These are phyloP conservation scores for Spatholobus suberectus DNA, from an alignment of 306 rosid species.

Conservation along the genomic window DNA sequence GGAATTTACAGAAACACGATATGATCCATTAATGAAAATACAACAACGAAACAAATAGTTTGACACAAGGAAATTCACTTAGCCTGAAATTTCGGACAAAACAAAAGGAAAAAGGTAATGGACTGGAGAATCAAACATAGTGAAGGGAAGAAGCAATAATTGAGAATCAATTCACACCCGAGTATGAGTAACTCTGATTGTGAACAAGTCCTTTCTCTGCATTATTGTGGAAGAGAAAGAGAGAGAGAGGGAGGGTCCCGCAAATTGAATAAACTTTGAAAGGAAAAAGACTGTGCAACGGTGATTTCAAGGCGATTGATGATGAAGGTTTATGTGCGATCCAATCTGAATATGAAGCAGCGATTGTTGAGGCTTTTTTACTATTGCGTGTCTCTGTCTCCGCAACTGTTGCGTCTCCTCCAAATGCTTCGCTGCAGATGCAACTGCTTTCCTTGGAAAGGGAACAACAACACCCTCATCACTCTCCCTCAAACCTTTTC, in stretches of 20 bases:
- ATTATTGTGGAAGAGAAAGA: not conserved
- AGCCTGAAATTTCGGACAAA: not conserved
- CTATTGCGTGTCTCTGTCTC: slow-evolving; percentile 17
- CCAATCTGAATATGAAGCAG: slow-evolving; percentile 9
- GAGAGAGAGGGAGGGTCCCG: slow-evolving; percentile 20
- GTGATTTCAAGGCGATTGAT: not conserved
- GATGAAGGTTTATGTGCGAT: not conserved
- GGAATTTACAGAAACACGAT: not conserved
- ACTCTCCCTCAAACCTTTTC: slow-evolving; percentile 55
- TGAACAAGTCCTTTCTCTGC: not conserved
- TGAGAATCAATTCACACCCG: not conserved
- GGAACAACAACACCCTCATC: not conserved
- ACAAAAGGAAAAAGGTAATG: not conserved
- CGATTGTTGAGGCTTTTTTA: not conserved
- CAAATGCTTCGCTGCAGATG: slow-evolving; percentile 49
- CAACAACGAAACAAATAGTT: not conserved
- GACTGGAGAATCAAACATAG: not conserved
- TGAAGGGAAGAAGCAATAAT: not conserved
- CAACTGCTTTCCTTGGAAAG: slow-evolving; percentile 51
- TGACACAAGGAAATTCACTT: not conserved
- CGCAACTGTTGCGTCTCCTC: not conserved
- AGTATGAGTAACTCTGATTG: not conserved
- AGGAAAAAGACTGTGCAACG: not conserved
- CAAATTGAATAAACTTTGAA: not conserved
- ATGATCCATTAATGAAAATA: no score